Base-by-base conservation (phyloP, 352 stramenopile species). In the Globisporangium perplexum region DNA sequence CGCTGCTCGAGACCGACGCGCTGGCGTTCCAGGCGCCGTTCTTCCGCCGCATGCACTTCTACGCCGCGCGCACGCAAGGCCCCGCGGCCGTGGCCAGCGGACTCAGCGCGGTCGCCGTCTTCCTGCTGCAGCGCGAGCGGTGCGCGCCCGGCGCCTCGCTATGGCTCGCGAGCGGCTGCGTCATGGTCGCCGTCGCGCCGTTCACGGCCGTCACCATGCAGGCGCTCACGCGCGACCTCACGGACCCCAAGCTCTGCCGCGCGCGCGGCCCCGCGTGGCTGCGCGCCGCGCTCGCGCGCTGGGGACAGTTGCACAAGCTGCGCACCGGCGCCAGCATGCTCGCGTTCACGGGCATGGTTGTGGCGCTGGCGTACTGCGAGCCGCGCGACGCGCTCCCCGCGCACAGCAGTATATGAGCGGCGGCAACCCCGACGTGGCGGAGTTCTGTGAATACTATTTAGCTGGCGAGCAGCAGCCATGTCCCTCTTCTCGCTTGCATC, bases 11-110 rank as follows among this genome's bases (percentile, higher is more conserved):
- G 63, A 83, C 74, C 26, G 58, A 72, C 39, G 59, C 68, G 28
- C 46, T 83, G 24, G 59, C 58, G 4, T 85, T 89, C 59, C 81
- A 89, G 44, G 78, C 74, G 7, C 71, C 78, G 1, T 91, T 87
- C 64, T 91, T 91, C 63, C 68, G 76, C 7, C 72, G 75, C 47
- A 88, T 91, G 76, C 88, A 91, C 66, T 86, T 82, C 50, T 77
- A 86, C 58, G 81, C 81, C 0, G 71, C 77, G 20, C 74, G 76
- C 3, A 72, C 89, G 60, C 74, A 90, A 41, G 81, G 66, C 0
- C 77, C 81, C 10, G 50, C 88, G 57, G 72, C 74, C 14, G 26
- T 87, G 24, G 65, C 73, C 26, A 88, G 76, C 41, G 75, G 78
- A 0, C 18, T 81, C 41, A 74, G 72, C 49, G 69, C 81, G 2